Base-by-base conservation (phyloP, 768 basidiomycete species). In the Terana coerulea region DNA sequence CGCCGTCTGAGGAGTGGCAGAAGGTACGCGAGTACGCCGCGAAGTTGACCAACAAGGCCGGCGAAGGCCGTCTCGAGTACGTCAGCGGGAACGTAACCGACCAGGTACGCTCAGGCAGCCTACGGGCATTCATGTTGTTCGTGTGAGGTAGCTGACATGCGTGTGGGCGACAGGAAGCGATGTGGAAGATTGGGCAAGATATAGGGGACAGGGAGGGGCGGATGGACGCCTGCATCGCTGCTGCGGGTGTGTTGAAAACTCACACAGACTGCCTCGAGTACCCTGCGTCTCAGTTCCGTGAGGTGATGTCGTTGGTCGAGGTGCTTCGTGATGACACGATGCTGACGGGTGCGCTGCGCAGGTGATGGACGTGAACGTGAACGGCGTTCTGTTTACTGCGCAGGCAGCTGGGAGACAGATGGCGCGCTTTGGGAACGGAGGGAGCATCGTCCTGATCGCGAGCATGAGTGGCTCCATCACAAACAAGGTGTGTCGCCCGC, bases 211-310 rank as follows among this genome's bases (percentile, higher is more conserved):
- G 68, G 57, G 88, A 91, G 55, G 76, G 78, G 15, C 71, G 88
- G 57, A 76, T 91, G 71, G 88, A 92, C 62, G 74, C 84, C 14
- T 88, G 86, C 59, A 66, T 91, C 52, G 88, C 88, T 3, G 88
- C 89, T 15, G 89, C 89, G 35, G 90, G 88, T 19, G 78, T 91
- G 47, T 62, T 87, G 62, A 63, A 59, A 51, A 59, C 70, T 0
- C 73, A 85, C 54, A 80, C 67, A 26, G 79, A 81, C 51, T 87
- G 86, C 58, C 64, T 88, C 65, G 77, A 80, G 39, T 88, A 87
- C 61, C 77, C 83, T 1, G 83, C 72, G 11, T 66, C 78, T 53
- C 75, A 84, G 56, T 90, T 88, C 62, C 70, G 75, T 60, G 78
- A 84, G 61, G 86, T 84, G 30, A 24, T 49, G 15, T 34, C 34